These are phyloP conservation scores for Cichorium intybus DNA, from an alignment of 140 eudicot species.

Conservation along the genomic window DNA sequence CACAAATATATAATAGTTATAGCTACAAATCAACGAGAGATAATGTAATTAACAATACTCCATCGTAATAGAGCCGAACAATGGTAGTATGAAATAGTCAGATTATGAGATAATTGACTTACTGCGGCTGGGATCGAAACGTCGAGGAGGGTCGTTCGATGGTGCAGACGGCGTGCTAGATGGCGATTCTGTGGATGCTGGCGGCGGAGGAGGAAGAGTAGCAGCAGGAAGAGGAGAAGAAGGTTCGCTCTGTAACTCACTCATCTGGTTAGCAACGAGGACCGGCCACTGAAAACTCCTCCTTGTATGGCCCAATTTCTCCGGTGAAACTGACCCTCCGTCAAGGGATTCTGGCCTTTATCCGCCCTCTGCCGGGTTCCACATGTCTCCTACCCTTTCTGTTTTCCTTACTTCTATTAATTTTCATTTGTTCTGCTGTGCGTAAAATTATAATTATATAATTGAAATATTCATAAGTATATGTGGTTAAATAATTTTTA, in stretches of 20 bases:
- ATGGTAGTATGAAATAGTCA: not conserved
- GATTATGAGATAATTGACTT: constrained; percentile 9
- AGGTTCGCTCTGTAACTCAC: constrained; percentile 17
- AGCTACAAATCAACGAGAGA: not conserved
- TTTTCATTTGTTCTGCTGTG: too few relatives aligned
- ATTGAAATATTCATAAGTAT: too few relatives aligned
- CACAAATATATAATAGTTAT: not conserved
- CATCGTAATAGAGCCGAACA: not conserved
- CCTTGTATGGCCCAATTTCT: not conserved
- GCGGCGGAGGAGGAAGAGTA: constrained; percentile 22
- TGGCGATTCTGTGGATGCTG: constrained; percentile 25
- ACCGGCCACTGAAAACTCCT: not conserved
- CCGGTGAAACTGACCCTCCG: constrained; percentile 5
- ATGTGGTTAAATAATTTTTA: too few relatives aligned
- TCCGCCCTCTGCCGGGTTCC: not conserved
- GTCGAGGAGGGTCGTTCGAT: constrained; percentile 21
- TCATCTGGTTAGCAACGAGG: constrained; percentile 14
- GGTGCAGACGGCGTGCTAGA: constrained; percentile 23
- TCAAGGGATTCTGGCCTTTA: not conserved
- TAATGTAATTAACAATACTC: not conserved
- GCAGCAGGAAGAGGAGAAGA: constrained; percentile 32
- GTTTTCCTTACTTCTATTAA: not conserved
- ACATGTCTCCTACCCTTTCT: not conserved
- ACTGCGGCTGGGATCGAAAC: constrained; percentile 60
- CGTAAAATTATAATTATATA: too few relatives aligned